Base-by-base conservation (phyloP, 495 filamentous ascomycete genomes). In the Xylaria palmicola region DNA sequence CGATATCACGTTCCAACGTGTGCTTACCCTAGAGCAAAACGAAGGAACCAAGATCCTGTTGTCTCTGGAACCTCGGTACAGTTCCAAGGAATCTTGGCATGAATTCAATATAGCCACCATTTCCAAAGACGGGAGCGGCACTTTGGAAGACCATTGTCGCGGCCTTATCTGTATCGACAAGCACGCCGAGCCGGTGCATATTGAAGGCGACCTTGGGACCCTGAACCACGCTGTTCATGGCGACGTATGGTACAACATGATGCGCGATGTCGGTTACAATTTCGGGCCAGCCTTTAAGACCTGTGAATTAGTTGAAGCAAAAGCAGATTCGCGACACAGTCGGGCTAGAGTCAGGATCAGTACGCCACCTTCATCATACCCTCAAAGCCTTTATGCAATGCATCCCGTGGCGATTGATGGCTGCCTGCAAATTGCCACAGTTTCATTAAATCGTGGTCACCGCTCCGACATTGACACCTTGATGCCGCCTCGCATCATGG, bases 321-420 rank as follows among this genome's bases (percentile, higher is more conserved):
- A 59, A 19, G 66, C 61, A 3, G 76, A 76, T 4, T 17, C 47
- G 27, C 58, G 63, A 1, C 6, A 22, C 8, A 26, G 59, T 30
- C 51, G 63, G 12, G 37, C 53, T 3, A 26, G 4, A 3, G 34
- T 66, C 9, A 27, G 32, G 20, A 12, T 60, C 0, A 32, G 29
- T 17, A 49, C 64, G 6, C 68, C 68, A 0, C 19, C 45, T 17
- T 69, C 71, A n/a, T 62, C 37, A 17, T 47, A 66, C 1, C 62
- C 56, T 13, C 68, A 77, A 51, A 72, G 70, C 7, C 57, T 48
- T 4, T 53, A 53, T 40, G 36, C 37, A 8, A 59, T 82, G 19
- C 79, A 82, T 56, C 79, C 79, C 2, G 67, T 69, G 0, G 60
- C 56, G 19, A 56, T 82, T 8, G 78, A 81, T 37, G 68, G 34